Conservation (phyloP, 352 stramenopile species). For the Globisporangium rhizosaccharum region DNA sequence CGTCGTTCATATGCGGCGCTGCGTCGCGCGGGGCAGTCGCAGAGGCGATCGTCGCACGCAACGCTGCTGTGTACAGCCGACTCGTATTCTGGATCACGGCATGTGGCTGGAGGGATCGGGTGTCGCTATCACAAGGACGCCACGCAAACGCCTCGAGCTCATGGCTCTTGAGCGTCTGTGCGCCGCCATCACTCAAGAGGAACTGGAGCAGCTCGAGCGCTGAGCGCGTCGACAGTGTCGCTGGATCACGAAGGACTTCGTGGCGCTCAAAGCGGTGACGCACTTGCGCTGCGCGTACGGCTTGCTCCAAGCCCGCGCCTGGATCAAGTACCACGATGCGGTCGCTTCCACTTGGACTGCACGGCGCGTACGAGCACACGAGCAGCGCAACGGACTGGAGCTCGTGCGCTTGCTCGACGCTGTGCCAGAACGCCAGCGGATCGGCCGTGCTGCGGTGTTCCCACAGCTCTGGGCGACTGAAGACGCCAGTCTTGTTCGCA, state of each 20-base stretch:
- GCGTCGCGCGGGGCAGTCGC: not conserved
- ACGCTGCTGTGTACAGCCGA: conserved; percentile 1
- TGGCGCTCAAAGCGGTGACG: conserved; percentile 4
- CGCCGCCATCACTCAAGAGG: not conserved
- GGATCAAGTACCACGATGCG: too few species aligned
- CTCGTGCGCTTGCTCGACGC: conserved; percentile 5
- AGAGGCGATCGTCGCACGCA: not conserved
- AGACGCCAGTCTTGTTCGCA: conserved; percentile 3
- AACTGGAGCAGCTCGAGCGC: conserved; percentile 8
- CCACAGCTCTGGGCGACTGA: not conserved
- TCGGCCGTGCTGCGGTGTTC: not conserved
- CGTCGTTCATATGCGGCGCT: not conserved
- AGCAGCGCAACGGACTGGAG: conserved; percentile 11
- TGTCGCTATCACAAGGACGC: not conserved
- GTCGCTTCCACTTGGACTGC: not conserved
- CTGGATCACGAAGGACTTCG: conserved; percentile 1
- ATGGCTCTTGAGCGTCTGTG: not conserved
- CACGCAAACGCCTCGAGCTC: not conserved
- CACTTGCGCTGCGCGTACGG: conserved; percentile 8
- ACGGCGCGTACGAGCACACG: conserved; percentile 11
- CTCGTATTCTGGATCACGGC: conserved; percentile 4
- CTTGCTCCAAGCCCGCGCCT: not conserved
- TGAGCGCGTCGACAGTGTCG: not conserved
- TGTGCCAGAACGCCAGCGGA: conserved; percentile 11
- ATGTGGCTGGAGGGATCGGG: not conserved